A percentile compares a stretch with the other conserved stretches of the same genome.
Evolutionary conservation across 2,329 filamentous ascomycete genomes (phyloP).

Genomic region (Paraphoma chrysanthemicola): DNA sequence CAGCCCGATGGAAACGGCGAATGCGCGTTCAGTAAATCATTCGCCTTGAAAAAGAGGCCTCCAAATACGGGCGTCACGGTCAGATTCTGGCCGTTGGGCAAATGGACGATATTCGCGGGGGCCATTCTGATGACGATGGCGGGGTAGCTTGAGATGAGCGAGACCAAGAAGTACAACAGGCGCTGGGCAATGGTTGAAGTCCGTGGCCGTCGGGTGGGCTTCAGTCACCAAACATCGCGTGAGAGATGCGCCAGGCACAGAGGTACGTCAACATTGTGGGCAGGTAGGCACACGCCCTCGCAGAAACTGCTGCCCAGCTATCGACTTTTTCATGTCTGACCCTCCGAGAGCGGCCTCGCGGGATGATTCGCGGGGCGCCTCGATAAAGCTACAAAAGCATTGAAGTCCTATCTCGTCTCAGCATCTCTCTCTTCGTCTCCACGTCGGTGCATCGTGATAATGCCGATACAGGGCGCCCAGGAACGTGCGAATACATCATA

Average conservation of each 20-base stretch:
- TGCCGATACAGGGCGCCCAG: background rate
- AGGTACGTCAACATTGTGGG: constrained; percentile 8
- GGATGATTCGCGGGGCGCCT: constrained; percentile 14
- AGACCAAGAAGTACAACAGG: constrained; percentile 3
- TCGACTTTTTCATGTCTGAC: constrained; percentile 6
- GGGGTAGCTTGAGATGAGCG: constrained; percentile 27
- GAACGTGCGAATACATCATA: constrained; percentile 12
- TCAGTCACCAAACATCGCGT: constrained; percentile 26
- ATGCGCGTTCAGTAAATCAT: constrained; percentile 70
- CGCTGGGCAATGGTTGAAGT: constrained; percentile 4
- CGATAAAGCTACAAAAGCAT: background rate
- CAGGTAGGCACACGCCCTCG: constrained; percentile 19
- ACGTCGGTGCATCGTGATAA: background rate
- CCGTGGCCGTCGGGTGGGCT: background rate
- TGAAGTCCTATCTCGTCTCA: background rate
- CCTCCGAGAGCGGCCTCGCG: constrained; percentile 19
- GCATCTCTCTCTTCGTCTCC: background rate
- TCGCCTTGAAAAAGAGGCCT: constrained; percentile 87
- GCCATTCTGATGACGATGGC: constrained; percentile 46
- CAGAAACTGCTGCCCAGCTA: constrained; percentile 24
- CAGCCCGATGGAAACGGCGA: constrained; percentile 84
- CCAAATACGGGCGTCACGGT: constrained; percentile 86
- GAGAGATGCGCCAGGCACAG: constrained; percentile 7
- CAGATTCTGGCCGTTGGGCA: constrained; percentile 88
- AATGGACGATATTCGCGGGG: constrained; percentile 62